Evolutionary conservation across 345 rosid genomes (phyloP), one percentile per base, ranked within the genome.

Genomic region (Linum lewisii): DNA sequence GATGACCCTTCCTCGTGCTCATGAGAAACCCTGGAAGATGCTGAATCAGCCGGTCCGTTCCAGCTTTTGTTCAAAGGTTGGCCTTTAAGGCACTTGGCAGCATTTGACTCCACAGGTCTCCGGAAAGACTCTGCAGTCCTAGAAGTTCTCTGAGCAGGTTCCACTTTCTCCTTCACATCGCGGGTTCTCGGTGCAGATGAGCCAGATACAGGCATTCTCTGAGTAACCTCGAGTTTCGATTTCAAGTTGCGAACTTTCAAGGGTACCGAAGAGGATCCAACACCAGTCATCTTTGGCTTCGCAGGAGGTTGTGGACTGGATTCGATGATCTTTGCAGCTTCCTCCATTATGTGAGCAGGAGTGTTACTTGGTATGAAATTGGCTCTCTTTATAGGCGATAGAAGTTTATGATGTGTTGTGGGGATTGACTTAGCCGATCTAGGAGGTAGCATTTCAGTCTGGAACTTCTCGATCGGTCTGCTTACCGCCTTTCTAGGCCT

Each of bases 321-420:
- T 56, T 84, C 95, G 1, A 93, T 80, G 60, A 89, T 87, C 69
- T 74, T 82, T 51, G 95, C 84, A 61, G 99, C 99, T 3, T 89
- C 97, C 82, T 93, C 99, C 99, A 93, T 93, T 37, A 93, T 84
- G 76, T 78, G 81, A 70, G 87, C 96, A 68, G 96, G 86, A 73
- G 83, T 84, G 83, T 77, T 81, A 42, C 88, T 68, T 62, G 84
- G 94, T 60, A 93, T 67, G 64, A 76, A 87, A 51, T 91, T 86
- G 56, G 87, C 97, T 69, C 86, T 85, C 78, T 91, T 93, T 45
- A 93, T 93, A 38, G 99, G 99, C 65, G 99, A 93, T 65, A 93
- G 64, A 54, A 93, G 95, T 73, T 85, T 93, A 69, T 79, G 92
- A 60, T 80, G 99, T 37, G 95, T 89, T 59, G 82, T 72, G 21